Evolutionary conservation across 2,329 filamentous ascomycete genomes (phyloP).

Genomic region (Colletotrichum tanaceti): DNA sequence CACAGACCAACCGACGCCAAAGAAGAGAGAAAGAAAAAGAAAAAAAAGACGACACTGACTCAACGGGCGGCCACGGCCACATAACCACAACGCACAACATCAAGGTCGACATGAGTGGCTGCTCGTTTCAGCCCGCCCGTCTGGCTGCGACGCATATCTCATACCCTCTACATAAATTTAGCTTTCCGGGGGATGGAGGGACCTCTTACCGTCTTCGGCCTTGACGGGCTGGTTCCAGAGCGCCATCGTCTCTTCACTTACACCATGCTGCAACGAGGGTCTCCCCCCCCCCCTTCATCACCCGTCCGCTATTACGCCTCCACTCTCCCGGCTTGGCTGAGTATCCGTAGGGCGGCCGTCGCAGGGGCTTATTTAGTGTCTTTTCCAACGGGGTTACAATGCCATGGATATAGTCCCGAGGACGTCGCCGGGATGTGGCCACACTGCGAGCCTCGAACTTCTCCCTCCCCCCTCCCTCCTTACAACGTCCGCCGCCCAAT

Average conservation of each 20-base stretch:
- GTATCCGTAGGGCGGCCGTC: not conserved
- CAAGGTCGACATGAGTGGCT: not conserved
- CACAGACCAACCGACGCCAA: not conserved
- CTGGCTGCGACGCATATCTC: not conserved
- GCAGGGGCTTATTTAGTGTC: conserved; percentile 30
- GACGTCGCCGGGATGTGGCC: conserved; percentile 8
- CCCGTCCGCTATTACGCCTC: not conserved
- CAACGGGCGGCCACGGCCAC: conserved; percentile 8
- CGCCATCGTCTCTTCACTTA: not conserved
- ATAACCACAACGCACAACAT: not conserved
- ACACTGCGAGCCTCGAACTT: conserved; percentile 16
- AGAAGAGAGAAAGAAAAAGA: not conserved
- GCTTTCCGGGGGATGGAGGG: conserved; percentile 10
- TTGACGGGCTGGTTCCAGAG: not conserved
- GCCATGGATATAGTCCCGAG: conserved; percentile 11
- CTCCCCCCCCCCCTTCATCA: not conserved
- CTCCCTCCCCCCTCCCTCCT: no score
- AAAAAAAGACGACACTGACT: not conserved
- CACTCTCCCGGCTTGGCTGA: not conserved
- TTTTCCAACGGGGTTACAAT: conserved; percentile 17
- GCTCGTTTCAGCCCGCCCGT: conserved; percentile 21
- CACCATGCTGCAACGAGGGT: not conserved
- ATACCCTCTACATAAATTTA: conserved; percentile 27
- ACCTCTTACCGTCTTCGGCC: conserved; percentile 2
- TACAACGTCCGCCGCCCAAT: conserved; percentile 13